phyloP scores from a whole-genome alignment of 202 grass and related monocot species.

The Elaeis oleifera region DNA sequence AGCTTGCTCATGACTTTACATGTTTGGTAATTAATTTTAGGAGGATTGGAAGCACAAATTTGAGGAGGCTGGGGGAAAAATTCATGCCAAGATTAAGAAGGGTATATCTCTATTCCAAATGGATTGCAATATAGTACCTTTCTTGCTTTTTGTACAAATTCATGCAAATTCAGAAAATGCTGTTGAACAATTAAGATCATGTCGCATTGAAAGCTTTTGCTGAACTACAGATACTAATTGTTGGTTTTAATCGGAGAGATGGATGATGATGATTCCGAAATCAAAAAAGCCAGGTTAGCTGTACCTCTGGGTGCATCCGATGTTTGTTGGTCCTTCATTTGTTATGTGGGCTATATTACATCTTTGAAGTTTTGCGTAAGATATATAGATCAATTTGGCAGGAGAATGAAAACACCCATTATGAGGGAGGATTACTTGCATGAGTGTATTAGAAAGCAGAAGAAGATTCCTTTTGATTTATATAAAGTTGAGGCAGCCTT shows the following conservation, averaged over 20 bases:
- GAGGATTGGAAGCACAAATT: constrained; percentile 76
- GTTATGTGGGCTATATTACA: constrained; percentile 6
- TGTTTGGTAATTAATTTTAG: constrained; percentile 25
- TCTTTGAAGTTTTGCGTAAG: constrained; percentile 1
- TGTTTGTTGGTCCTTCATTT: background rate
- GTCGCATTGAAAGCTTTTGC: background rate
- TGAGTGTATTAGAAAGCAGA: constrained; percentile 67
- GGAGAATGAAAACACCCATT: constrained; percentile 89
- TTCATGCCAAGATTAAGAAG: constrained; percentile 65
- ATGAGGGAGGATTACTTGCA: constrained; percentile 62
- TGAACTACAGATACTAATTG: constrained; percentile 71
- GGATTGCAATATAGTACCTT: background rate
- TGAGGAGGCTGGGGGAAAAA: constrained; percentile 50
- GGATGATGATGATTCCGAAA: constrained; percentile 56
- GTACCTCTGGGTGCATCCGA: background rate
- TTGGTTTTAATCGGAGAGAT: constrained; percentile 65
- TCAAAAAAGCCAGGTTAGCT: constrained; percentile 75
- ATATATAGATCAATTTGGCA: constrained; percentile 32
- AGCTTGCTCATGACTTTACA: too few species aligned
- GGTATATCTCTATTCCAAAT: constrained; percentile 31
- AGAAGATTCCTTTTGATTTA: constrained; percentile 64
- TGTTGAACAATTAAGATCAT: too few species aligned
- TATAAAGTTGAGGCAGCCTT: constrained; percentile 55
- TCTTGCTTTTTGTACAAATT: too few species aligned
- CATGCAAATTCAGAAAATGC: too few species aligned